These are phyloP conservation scores for Capronia americana DNA, from an alignment of 2,329 filamentous ascomycete genomes.

Conservation along the genomic window DNA sequence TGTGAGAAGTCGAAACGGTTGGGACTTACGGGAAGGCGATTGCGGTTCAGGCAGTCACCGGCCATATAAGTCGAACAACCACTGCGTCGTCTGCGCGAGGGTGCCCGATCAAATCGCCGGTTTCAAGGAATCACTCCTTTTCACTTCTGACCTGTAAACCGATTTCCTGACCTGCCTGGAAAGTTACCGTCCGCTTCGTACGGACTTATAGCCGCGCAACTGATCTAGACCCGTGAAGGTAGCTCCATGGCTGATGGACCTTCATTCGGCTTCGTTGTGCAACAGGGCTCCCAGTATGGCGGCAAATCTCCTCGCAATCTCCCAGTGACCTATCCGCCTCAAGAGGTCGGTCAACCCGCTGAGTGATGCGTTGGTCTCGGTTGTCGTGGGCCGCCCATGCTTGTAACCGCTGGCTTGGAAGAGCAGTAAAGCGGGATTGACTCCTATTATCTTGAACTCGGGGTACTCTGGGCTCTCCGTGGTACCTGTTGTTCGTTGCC, in stretches of 20 bases:
- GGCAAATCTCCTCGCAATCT: slow-evolving; percentile 42
- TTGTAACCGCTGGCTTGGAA: slow-evolving; percentile 37
- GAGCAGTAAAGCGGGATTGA: slow-evolving; percentile 32
- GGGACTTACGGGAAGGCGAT: neutral
- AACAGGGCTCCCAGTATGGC: slow-evolving; percentile 37
- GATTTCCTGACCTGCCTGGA: neutral
- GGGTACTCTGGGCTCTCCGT: slow-evolving; percentile 38
- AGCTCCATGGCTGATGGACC: neutral
- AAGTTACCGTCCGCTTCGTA: neutral
- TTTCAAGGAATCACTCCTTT: neutral
- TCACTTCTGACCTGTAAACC: neutral
- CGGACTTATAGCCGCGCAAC: neutral
- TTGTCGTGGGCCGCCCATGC: slow-evolving; percentile 32
- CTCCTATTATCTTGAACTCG: slow-evolving; percentile 41
- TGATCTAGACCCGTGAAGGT: neutral
- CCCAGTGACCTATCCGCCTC: slow-evolving; percentile 42
- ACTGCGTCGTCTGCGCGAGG: neutral
- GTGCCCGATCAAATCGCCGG: neutral
- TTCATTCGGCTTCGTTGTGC: slow-evolving; percentile 29
- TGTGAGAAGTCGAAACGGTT: neutral
- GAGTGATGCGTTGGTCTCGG: slow-evolving; percentile 40
- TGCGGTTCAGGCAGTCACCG: neutral
- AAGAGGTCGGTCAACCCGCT: slow-evolving; percentile 41
- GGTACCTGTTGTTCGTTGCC: slow-evolving; percentile 15
- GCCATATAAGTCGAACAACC: neutral